Evolutionary conservation across 2,329 filamentous ascomycete genomes (phyloP).

Genomic region (Akanthomyces lecanii): DNA sequence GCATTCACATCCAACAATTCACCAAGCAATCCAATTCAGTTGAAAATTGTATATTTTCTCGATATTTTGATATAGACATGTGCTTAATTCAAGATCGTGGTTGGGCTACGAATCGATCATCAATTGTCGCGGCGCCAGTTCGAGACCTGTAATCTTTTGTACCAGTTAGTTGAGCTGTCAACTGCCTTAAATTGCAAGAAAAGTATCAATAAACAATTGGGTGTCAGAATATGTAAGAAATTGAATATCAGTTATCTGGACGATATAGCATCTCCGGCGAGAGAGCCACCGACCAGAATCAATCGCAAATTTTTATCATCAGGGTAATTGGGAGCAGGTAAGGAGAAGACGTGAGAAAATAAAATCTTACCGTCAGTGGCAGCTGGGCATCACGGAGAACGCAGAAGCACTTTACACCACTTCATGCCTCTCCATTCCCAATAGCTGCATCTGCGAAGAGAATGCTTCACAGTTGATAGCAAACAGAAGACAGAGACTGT

Average conservation of each 20-base stretch:
- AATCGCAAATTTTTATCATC: slow-evolving; percentile 99
- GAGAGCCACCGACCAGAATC: slow-evolving; percentile 79
- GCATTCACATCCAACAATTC: no score
- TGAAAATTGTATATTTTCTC: neutral
- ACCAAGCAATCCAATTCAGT: neutral
- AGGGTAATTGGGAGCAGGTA: slow-evolving; percentile 36
- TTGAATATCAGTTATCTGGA: slow-evolving; percentile 74
- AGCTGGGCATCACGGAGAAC: neutral
- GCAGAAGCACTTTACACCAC: neutral
- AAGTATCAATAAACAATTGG: slow-evolving; percentile 11
- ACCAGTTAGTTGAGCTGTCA: slow-evolving; percentile 25
- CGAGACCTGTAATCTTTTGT: slow-evolving; percentile 20
- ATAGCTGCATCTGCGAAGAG: neutral
- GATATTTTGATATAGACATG: neutral
- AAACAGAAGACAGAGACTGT: neutral
- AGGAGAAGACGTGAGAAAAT: neutral
- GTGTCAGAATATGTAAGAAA: slow-evolving; percentile 99
- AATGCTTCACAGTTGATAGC: neutral
- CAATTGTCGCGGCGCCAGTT: neutral
- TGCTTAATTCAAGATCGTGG: neutral
- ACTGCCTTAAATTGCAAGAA: slow-evolving; percentile 20
- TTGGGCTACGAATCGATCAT: neutral
- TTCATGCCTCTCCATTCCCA: neutral
- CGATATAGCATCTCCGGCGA: slow-evolving; percentile 85
- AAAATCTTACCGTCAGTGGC: slow-evolving; percentile 28